Evolutionary conservation across 1,284 basidiomycete species (phyloP).

Genomic region (Moniliella sp.): DNA sequence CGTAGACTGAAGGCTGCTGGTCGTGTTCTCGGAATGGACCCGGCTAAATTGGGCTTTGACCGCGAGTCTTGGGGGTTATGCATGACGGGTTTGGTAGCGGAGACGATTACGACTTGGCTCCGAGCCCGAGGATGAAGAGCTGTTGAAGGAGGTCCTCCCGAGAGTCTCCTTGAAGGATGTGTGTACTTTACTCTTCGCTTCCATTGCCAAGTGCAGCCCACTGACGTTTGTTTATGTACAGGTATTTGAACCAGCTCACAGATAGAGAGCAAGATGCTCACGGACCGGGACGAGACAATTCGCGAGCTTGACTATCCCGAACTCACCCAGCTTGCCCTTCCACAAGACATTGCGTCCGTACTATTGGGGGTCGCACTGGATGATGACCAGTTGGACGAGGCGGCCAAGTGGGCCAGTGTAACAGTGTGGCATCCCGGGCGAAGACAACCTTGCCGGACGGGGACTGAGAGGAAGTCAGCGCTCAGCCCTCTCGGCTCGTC

Average conservation of each 20-base stretch:
- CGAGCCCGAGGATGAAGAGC: not conserved
- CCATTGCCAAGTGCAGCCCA: not conserved
- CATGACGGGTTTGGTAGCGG: not conserved
- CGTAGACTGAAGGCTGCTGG: slow-evolving; percentile 6
- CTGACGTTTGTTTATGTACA: not conserved
- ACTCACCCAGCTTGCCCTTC: slow-evolving; percentile 71
- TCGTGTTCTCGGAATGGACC: slow-evolving; percentile 3
- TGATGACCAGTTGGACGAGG: slow-evolving; percentile 53
- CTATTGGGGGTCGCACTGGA: slow-evolving; percentile 45
- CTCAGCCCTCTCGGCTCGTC: no score
- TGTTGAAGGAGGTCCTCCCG: no score
- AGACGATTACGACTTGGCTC: not conserved
- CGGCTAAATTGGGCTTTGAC: not conserved
- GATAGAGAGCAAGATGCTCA: slow-evolving; percentile 70
- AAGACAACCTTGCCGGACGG: no score
- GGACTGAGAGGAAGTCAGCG: no score
- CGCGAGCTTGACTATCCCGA: slow-evolving; percentile 82
- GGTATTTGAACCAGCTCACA: slow-evolving; percentile 78
- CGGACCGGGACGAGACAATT: slow-evolving; percentile 68
- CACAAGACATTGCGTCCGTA: slow-evolving; percentile 39
- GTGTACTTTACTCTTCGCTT: no score
- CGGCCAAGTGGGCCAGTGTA: slow-evolving; percentile 75
- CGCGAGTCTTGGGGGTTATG: not conserved
- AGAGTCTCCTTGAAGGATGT: no score
- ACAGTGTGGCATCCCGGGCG: no score